Evolutionary conservation across 306 rosid species (phyloP), one percentile per base, ranked within the genome.

Genomic region (Acacia acuminata): DNA sequence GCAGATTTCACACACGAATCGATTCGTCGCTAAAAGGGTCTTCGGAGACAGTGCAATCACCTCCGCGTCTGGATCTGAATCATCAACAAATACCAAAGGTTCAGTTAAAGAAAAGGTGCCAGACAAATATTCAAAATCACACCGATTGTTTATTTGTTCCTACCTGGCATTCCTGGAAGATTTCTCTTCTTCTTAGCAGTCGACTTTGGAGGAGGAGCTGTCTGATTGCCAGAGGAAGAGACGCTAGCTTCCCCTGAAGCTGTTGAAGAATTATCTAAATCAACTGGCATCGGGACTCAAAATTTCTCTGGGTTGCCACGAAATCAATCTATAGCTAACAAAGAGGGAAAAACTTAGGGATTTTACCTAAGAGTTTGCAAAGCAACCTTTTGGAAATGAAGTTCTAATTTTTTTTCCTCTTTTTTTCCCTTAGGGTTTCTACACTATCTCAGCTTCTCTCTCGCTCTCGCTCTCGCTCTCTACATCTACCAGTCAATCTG

Each of bases 81-180:
- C 77, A 64, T 22, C 27, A n/a, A 34, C 19, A 53, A 34, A 66
- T 6, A 17, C 30, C 58, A 68, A 14, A 30, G 40, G 60, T 34
- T 22, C 30, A 74, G 50, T 15, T 61, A 10, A 63, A 63, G 64
- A 61, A 51, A 11, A 78, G 32, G 32, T 17, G 50, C 30, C 8
- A 32, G 20, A 77, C 53, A 34, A 25, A 43, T n/a, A 64, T 30
- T 64, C 15, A 64, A 27, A 48, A 58, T 19, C 40, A 32, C 13
- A 9, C 55, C 9, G 63, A 50, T 61, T 36, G 27, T 11, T 10
- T 5, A 61, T 15, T 73, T 55, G 16, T 42, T 13, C 42, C n/a
- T 80, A 94, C 97, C 98, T 79, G 98, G 98, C 98, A 93, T 94
- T 88, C 98, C 98, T 0, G 98, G 98, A 8, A 92, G 91, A 82